phyloP scores from a whole-genome alignment of 345 rosid species.

The Corymbia maculata region DNA sequence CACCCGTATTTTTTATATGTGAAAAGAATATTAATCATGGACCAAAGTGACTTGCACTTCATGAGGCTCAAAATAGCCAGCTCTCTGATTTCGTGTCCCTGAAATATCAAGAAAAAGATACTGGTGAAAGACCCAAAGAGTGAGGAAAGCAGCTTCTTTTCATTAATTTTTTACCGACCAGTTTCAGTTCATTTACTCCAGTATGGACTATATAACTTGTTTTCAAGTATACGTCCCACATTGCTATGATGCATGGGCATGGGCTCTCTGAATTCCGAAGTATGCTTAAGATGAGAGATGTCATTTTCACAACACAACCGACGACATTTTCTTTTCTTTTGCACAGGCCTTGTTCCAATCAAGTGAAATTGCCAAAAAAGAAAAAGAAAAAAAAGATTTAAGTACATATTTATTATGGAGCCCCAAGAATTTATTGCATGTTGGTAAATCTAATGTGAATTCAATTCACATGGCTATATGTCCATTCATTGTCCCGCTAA shows the following conservation, averaged over 20 bases:
- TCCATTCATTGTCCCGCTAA: neutral
- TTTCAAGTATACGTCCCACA: neutral
- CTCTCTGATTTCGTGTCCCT: neutral
- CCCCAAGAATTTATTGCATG: neutral
- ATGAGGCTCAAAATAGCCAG: neutral
- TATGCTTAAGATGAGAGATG: neutral
- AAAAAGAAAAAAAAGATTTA: neutral
- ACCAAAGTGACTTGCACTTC: neutral
- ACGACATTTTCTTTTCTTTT: neutral
- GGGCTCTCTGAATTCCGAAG: neutral
- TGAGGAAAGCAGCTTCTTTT: neutral
- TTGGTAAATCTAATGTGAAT: neutral
- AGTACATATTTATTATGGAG: neutral
- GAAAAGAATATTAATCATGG: too few relatives aligned
- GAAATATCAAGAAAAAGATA: too few relatives aligned
- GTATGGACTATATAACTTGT: neutral
- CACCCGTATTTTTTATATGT: too few relatives aligned
- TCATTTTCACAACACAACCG: neutral
- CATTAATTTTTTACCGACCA: neutral
- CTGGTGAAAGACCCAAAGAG: too few relatives aligned
- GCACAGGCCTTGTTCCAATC: neutral
- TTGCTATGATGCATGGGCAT: neutral
- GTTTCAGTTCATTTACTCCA: neutral
- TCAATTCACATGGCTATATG: neutral
- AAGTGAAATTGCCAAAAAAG: neutral